These are phyloP conservation scores for Lasiodiplodia sp. DNA, from an alignment of 2,329 filamentous ascomycete species.

Conservation along the genomic window DNA sequence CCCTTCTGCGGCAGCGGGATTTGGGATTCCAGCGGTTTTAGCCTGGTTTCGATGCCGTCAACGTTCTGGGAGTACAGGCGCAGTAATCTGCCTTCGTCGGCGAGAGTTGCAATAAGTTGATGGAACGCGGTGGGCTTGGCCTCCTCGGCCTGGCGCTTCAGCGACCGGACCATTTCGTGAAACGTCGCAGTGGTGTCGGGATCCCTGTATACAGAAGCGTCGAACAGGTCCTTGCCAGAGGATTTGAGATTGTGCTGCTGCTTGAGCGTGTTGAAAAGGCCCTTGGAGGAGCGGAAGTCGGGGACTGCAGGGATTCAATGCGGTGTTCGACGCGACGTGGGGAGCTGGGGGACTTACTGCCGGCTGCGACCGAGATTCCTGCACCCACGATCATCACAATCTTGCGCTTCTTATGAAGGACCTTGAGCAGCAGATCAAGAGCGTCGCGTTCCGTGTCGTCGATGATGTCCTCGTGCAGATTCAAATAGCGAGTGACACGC, in stretches of 20 bases:
- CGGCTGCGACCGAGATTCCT: constrained; percentile 95
- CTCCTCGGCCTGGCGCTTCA: constrained; percentile 78
- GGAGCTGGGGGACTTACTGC: constrained; percentile 67
- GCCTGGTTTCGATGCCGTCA: constrained; percentile 87
- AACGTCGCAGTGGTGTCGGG: constrained; percentile 88
- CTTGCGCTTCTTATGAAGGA: constrained; percentile 87
- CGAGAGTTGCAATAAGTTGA: constrained; percentile 88
- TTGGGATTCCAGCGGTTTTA: constrained; percentile 79
- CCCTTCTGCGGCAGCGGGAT: constrained; percentile 84
- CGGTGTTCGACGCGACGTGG: constrained; percentile 34
- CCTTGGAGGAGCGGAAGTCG: constrained; percentile 91
- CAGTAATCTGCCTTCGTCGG: constrained; percentile 83
- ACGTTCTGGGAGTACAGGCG: constrained; percentile 97
- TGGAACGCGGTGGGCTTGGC: constrained; percentile 90
- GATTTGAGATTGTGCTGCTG: constrained; percentile 89
- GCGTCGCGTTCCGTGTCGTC: constrained; percentile 65
- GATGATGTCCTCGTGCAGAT: constrained; percentile 57
- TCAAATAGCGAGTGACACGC: constrained; percentile 82
- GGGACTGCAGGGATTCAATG: constrained; percentile 67
- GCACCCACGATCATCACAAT: constrained; percentile 96
- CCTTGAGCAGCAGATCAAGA: constrained; percentile 74
- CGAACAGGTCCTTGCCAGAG: constrained; percentile 94
- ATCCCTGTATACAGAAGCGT: constrained; percentile 96
- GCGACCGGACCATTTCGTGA: constrained; percentile 92
- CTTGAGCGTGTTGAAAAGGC: constrained; percentile 85